A percentile compares a stretch with the other conserved stretches of the same genome.
These are phyloP conservation scores for Exophiala mesophila DNA, from an alignment of 2,329 filamentous ascomycete species.

Conservation along the genomic window DNA sequence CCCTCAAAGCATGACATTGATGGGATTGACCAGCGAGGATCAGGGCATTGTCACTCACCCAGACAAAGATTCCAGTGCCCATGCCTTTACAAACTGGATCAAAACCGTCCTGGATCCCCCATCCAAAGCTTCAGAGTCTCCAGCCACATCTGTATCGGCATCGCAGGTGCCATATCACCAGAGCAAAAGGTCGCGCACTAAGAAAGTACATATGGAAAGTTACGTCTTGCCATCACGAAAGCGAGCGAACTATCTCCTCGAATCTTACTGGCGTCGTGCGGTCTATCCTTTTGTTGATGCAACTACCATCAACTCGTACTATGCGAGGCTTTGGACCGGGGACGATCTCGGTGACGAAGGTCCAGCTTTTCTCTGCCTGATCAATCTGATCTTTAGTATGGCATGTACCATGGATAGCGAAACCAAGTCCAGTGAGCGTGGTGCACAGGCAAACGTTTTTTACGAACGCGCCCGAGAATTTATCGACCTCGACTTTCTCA, in stretches of 20 bases:
- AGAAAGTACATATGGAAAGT: no score
- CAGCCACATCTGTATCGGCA: no score
- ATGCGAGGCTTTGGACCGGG: slow-evolving; percentile 40
- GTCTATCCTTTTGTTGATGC: slow-evolving; percentile 44
- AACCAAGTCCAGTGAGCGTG: slow-evolving; percentile 35
- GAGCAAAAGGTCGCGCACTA: no score
- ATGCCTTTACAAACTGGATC: no score
- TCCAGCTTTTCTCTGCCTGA: slow-evolving; percentile 40
- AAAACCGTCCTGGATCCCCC: no score
- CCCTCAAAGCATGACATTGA: no score
- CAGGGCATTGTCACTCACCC: no score
- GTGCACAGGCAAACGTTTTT: slow-evolving; percentile 39
- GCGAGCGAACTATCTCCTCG: slow-evolving; percentile 43
- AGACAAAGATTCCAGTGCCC: no score
- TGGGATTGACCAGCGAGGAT: no score
- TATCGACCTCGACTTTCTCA: slow-evolving; percentile 37
- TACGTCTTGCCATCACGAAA: slow-evolving; percentile 44
- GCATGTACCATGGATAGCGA: slow-evolving; percentile 43
- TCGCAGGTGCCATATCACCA: no score
- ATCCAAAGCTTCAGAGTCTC: no score
- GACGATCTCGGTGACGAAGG: slow-evolving; percentile 37
- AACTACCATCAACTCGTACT: slow-evolving; percentile 34
- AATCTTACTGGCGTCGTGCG: slow-evolving; percentile 44
- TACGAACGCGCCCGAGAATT: slow-evolving; percentile 42
- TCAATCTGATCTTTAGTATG: slow-evolving; percentile 47